These are phyloP conservation scores for Aspergillus panamensis DNA, from an alignment of 495 filamentous ascomycete species.

Conservation along the genomic window DNA sequence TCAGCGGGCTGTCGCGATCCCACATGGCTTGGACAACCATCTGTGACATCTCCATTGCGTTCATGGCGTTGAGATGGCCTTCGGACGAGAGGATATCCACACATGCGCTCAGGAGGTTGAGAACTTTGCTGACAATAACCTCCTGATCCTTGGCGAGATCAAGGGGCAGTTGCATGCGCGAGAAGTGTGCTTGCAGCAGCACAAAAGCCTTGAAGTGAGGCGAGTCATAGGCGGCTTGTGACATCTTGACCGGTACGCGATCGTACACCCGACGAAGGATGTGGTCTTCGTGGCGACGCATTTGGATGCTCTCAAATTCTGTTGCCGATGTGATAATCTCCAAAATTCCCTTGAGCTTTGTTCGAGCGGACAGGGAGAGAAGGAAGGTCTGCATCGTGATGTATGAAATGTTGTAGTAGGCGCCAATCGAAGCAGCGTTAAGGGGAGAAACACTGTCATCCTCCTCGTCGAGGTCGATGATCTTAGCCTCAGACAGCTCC, in stretches of 20 bases:
- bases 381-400: slow-evolving; percentile 99
- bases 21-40: slow-evolving; percentile 99
- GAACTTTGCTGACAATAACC: slow-evolving; percentile 75
- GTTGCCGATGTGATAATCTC: slow-evolving; percentile 97
- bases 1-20: slow-evolving; percentile 94
- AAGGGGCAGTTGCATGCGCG: slow-evolving; percentile 88
- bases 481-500: slow-evolving; percentile 88
- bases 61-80: slow-evolving; percentile 94
- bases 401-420: slow-evolving; percentile 99
- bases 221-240: slow-evolving; percentile 77
- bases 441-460: slow-evolving; percentile 86
- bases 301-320: slow-evolving; percentile 94
- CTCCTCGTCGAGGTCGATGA: slow-evolving; percentile 95
- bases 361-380: slow-evolving; percentile 83
- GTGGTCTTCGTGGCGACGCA: slow-evolving; percentile 86
- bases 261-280: slow-evolving; percentile 92
- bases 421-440: slow-evolving; percentile 95
- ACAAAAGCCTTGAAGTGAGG: slow-evolving; percentile 98
- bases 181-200: slow-evolving; percentile 95
- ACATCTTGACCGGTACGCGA: slow-evolving; percentile 91
- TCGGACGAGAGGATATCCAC: slow-evolving; percentile 96
- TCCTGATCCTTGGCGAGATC: slow-evolving; percentile 98
- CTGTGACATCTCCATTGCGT: slow-evolving; percentile 98
- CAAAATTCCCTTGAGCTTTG: slow-evolving; percentile 91
- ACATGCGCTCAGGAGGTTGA: slow-evolving; percentile 84